Percentiles rank a stretch among this genome's conserved stretches.
These are phyloP conservation scores for Xylaria hypoxylon DNA, from an alignment of 2,329 filamentous ascomycete genomes.

Conservation along the genomic window DNA sequence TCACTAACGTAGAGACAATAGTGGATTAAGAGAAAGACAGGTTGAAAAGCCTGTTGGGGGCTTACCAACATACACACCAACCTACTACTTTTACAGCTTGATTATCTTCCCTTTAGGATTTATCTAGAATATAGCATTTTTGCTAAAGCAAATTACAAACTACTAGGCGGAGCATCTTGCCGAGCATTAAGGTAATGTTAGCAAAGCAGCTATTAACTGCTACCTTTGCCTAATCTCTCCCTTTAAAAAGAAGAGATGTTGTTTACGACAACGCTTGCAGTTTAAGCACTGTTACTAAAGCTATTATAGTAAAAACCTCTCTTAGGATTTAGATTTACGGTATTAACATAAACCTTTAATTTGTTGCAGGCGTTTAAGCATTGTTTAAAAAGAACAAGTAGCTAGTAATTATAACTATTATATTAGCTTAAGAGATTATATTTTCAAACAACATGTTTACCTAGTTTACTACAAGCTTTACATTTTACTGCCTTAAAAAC, in stretches of 20 bases:
- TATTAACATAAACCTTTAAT: slow-evolving; percentile 15
- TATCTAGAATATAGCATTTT: slow-evolving; percentile 27
- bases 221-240: slow-evolving; percentile 14
- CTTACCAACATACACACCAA: too few relatives aligned
- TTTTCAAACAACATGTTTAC: slow-evolving; percentile 34
- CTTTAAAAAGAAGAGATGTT: slow-evolving; percentile 17
- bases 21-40: too few relatives aligned
- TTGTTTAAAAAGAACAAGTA: neutral
- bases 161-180: slow-evolving; percentile 32
- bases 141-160: slow-evolving; percentile 33
- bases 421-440: slow-evolving; percentile 31
- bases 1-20: too few relatives aligned
- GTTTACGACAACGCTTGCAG: slow-evolving; percentile 36
- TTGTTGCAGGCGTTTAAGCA: neutral
- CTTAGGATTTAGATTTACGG: slow-evolving; percentile 30
- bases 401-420: slow-evolving; percentile 13
- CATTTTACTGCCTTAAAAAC: slow-evolving; percentile 34
- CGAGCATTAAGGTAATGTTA: slow-evolving; percentile 34
- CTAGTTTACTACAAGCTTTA: slow-evolving; percentile 36
- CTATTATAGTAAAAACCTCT: slow-evolving; percentile 20
- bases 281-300: slow-evolving; percentile 27
- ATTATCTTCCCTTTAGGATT: too few relatives aligned
- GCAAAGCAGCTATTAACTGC: slow-evolving; percentile 24
- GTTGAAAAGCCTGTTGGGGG: too few relatives aligned
- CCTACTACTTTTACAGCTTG: too few relatives aligned